phyloP scores from a whole-genome alignment of 139 green algal species.

The Chlorella sp. region DNA sequence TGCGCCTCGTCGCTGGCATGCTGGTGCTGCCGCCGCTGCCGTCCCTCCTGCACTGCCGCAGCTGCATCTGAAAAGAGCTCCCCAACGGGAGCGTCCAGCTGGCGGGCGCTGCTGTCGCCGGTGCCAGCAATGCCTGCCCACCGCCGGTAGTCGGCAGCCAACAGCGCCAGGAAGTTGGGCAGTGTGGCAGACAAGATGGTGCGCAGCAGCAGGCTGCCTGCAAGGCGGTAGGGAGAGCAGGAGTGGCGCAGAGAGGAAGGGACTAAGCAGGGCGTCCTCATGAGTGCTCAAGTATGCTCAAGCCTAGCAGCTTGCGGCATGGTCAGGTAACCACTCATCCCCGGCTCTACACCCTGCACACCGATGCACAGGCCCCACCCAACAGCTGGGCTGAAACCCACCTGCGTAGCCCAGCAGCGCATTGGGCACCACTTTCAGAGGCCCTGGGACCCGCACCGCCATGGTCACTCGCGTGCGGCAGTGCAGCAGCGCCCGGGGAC shows the following conservation, averaged over 20 bases:
- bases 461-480: conserved; percentile 44
- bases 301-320: too few species aligned
- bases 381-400: background rate
- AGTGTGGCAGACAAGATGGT: conserved; percentile 31
- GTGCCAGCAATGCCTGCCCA: conserved; percentile 23
- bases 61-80: conserved; percentile 20
- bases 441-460: conserved; percentile 32
- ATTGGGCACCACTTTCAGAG: conserved; percentile 43
- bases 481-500: conserved; percentile 16
- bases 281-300: too few species aligned
- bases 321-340: too few species aligned
- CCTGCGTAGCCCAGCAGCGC: conserved; percentile 46
- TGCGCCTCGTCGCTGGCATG: too few species aligned
- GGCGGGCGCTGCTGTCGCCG: background rate
- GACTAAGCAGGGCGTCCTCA: too few species aligned
- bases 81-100: conserved; percentile 22
- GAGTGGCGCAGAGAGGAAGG: background rate
- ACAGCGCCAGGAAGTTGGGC: conserved; percentile 46
- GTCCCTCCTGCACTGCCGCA: conserved; percentile 9
- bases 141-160: conserved; percentile 39
- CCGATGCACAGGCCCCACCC: too few species aligned
- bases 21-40: conserved; percentile 11
- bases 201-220: conserved; percentile 34
- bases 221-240: background rate
- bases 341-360: too few species aligned